These are phyloP conservation scores for Cyclanthera cordifolia DNA, from an alignment of 306 rosid genomes.

Conservation along the genomic window DNA sequence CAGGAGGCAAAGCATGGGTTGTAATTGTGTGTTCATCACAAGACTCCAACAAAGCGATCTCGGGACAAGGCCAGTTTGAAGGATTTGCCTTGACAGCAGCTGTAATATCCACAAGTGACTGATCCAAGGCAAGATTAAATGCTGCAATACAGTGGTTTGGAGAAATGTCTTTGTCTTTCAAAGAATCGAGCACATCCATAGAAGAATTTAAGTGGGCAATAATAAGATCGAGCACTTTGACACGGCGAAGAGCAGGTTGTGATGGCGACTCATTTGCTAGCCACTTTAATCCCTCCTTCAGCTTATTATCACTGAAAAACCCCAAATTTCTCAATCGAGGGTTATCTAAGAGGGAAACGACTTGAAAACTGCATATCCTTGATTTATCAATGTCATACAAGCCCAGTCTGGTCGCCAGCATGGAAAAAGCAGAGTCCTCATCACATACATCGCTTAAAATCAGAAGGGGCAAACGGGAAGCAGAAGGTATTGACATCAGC, in stretches of 20 bases:
- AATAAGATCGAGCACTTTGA: conserved; percentile 51
- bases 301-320: conserved; percentile 55
- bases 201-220: conserved; percentile 43
- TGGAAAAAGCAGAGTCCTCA: conserved; percentile 25
- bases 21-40: conserved; percentile 30
- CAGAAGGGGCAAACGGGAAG: conserved; percentile 71
- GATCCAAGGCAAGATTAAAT: conserved; percentile 71
- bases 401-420: conserved; percentile 44
- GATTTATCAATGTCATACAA: conserved; percentile 52
- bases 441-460: conserved; percentile 39
- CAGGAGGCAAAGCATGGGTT: conserved; percentile 35
- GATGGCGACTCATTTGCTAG: conserved; percentile 69
- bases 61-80: conserved; percentile 73
- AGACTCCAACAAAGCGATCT: conserved; percentile 44
- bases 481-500: conserved; percentile 52
- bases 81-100: conserved; percentile 49
- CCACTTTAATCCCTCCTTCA: conserved; percentile 80
- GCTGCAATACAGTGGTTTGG: conserved; percentile 55
- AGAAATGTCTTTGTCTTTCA: conserved; percentile 36
- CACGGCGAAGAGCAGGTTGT: conserved; percentile 39
- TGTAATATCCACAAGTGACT: conserved; percentile 39
- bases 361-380: conserved; percentile 38
- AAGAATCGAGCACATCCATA: conserved; percentile 25
- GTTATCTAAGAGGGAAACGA: conserved; percentile 52
- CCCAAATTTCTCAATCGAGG: conserved; percentile 32